Percentiles rank a stretch among this genome's conserved stretches.
These are phyloP conservation scores for Ophiostoma perfectum DNA, from an alignment of 2,329 filamentous ascomycete genomes.

Conservation along the genomic window DNA sequence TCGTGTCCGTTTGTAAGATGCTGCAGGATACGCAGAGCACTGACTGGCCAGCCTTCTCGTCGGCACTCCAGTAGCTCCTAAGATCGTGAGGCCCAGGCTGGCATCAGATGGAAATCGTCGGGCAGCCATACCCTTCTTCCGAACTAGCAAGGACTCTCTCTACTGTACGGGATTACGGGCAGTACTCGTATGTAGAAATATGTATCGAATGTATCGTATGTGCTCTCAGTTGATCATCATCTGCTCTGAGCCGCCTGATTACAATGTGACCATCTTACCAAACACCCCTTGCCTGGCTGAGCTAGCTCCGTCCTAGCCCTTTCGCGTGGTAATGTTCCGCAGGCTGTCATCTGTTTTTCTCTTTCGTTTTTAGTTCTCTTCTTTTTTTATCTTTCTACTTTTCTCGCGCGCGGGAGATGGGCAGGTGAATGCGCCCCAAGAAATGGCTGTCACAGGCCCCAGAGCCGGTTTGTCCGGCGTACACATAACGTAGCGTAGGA, in stretches of 20 bases:
- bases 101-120: background rate
- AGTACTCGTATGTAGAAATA: background rate
- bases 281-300: slow-evolving; percentile 7
- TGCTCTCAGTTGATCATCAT: background rate
- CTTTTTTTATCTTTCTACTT: background rate
- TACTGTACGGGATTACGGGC: no score
- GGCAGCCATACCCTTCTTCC: background rate
- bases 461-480: slow-evolving; percentile 6
- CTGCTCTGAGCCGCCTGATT: background rate
- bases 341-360: background rate
- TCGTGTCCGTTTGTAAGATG: no score
- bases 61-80: background rate
- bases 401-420: background rate
- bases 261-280: slow-evolving; percentile 4
- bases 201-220: background rate
- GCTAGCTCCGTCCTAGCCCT: background rate
- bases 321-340: slow-evolving; percentile 1
- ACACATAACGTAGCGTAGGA: background rate
- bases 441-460: background rate
- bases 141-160: background rate
- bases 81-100: background rate
- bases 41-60: no score
- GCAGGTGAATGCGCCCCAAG: background rate
- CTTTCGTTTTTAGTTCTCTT: background rate
- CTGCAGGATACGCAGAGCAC: no score